Conservation (phyloP, 257 asterid species). For the Nicotiana obtusifolia region DNA sequence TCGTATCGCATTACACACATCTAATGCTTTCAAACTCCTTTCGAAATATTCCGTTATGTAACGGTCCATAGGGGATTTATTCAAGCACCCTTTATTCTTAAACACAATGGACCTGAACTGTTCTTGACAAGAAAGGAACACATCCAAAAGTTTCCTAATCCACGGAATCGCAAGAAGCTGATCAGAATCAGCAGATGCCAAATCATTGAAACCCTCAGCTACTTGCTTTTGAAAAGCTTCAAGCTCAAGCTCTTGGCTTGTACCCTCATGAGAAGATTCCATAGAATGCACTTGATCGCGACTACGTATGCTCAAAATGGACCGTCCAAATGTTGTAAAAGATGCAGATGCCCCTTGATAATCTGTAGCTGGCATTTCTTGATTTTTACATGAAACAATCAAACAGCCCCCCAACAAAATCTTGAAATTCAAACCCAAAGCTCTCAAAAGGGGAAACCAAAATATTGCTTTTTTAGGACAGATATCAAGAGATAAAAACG, state of each 20-base stretch:
- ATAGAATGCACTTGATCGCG: conserved; percentile 46
- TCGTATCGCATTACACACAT: conserved; percentile 65
- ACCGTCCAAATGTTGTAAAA: conserved; percentile 19
- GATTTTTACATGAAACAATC: conserved; percentile 4
- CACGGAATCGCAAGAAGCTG: conserved; percentile 55
- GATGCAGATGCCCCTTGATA: conserved; percentile 6
- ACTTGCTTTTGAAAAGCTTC: conserved; percentile 55
- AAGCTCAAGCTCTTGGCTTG: conserved; percentile 32
- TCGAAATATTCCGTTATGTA: conserved; percentile 44
- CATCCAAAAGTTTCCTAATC: conserved; percentile 49
- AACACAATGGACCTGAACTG: conserved; percentile 41
- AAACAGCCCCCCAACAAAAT: not conserved
- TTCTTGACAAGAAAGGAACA: conserved; percentile 56
- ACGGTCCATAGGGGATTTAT: conserved; percentile 40
- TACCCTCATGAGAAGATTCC: conserved; percentile 31
- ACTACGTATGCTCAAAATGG: conserved; percentile 43
- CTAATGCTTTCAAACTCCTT: conserved; percentile 64
- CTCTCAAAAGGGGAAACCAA: not conserved
- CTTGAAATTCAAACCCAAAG: not conserved
- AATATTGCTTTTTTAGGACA: not conserved
- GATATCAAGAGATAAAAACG: not conserved
- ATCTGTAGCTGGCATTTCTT: conserved; percentile 15
- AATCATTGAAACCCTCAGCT: conserved; percentile 35
- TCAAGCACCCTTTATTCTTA: conserved; percentile 25
- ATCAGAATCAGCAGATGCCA: conserved; percentile 33